Conservation (phyloP, 164 flowering plant species). For the Vitis riparia region DNA sequence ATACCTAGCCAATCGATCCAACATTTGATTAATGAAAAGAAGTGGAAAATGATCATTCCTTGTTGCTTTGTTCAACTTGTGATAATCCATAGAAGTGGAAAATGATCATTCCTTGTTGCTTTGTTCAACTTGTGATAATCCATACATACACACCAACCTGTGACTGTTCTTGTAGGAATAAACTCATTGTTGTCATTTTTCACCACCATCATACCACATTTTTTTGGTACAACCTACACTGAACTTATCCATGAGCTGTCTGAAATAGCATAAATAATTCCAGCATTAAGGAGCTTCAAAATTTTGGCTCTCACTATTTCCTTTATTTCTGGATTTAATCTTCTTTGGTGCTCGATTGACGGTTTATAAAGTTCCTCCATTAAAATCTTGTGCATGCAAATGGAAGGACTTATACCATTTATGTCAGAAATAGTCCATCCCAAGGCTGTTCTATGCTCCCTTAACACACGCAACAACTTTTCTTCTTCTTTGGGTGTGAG, state of each 20-base stretch:
- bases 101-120: neutral
- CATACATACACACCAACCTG: neutral
- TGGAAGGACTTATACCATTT: neutral
- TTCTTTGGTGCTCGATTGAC: neutral
- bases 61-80: no score
- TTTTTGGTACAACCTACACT: neutral
- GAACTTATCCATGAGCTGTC: neutral
- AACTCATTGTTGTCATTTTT: neutral
- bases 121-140: no score
- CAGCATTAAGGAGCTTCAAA: no score
- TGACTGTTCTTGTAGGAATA: no score
- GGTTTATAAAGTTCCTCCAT: neutral
- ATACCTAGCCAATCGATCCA: no score
- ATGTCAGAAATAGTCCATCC: neutral
- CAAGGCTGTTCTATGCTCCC: neutral
- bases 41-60: no score
- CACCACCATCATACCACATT: neutral
- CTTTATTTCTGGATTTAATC: neutral
- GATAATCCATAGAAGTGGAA: no score
- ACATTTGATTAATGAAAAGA: no score
- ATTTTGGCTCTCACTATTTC: no score
- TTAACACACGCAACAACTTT: no score
- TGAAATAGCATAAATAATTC: no score
- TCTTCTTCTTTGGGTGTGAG: neutral
- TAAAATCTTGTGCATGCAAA: neutral